A percentile compares a stretch with the other conserved stretches of the same genome.
Conservation (phyloP, 225 moss, liverwort and hornwort genomes). For the Pleurozium schreberi region DNA sequence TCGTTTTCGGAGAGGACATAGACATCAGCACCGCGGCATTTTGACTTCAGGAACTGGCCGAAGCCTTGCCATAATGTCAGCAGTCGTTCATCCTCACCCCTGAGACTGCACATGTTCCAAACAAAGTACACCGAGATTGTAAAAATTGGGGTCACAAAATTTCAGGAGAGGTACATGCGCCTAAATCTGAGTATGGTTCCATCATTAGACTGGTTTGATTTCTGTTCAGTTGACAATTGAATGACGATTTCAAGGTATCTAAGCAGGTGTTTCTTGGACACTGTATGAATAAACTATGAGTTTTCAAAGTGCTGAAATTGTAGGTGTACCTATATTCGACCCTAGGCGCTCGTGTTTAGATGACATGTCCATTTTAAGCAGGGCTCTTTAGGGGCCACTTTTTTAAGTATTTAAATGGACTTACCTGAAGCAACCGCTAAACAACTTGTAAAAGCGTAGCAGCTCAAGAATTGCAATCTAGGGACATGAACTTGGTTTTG, state of each 20-base stretch:
- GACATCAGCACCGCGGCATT: constrained; percentile 59
- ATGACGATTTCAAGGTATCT: neutral
- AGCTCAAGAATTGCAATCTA: neutral
- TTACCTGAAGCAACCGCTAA: neutral
- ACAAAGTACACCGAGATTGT: neutral
- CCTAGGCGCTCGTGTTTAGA: neutral
- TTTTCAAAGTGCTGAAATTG: neutral
- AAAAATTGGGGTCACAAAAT: neutral
- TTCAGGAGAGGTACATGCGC: neutral
- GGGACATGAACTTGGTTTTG: neutral
- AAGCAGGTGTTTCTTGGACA: neutral
- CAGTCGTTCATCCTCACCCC: constrained; percentile 47
- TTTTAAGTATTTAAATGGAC: neutral
- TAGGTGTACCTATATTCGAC: neutral
- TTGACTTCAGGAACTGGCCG: constrained; percentile 59
- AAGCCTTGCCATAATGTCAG: constrained; percentile 54
- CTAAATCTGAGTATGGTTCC: neutral
- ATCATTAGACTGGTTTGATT: neutral
- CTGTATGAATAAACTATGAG: neutral
- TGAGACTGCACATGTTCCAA: constrained; percentile 2
- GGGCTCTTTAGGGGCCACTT: neutral
- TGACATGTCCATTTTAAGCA: neutral
- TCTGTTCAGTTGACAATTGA: neutral
- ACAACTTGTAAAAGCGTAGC: neutral
- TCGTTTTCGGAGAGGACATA: constrained; percentile 73